A percentile compares a stretch with the other conserved stretches of the same genome.
Evolutionary conservation across 768 basidiomycete genomes (phyloP).

Genomic region (Lepiota venenata): DNA sequence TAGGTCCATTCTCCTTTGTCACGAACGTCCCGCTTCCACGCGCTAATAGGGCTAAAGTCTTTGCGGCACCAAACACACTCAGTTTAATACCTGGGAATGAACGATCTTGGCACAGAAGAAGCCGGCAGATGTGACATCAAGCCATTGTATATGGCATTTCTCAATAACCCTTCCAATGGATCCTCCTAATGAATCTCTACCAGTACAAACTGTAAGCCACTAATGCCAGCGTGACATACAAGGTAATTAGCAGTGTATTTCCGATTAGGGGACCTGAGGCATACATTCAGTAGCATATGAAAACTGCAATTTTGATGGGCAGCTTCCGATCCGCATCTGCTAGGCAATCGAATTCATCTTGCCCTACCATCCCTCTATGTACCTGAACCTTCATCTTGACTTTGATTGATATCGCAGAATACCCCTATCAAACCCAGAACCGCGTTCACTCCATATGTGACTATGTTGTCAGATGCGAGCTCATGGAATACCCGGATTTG

Average conservation of each 20-base stretch:
- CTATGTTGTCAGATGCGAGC: slow-evolving; percentile 52
- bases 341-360: slow-evolving; percentile 90
- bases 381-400: slow-evolving; percentile 46
- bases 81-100: too few relatives aligned
- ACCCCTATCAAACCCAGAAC: background rate
- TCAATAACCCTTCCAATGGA: too few relatives aligned
- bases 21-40: slow-evolving; percentile 81
- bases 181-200: slow-evolving; percentile 91
- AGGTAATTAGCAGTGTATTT: background rate
- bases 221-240: background rate
- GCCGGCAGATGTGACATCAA: slow-evolving; percentile 91
- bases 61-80: too few relatives aligned
- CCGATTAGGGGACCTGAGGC: slow-evolving; percentile 19
- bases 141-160: slow-evolving; percentile 96
- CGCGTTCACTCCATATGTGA: slow-evolving; percentile 4
- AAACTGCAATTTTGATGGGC: slow-evolving; percentile 85
- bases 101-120: slow-evolving; percentile 93
- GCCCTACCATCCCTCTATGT: slow-evolving; percentile 72
- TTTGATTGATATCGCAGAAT: slow-evolving; percentile 17
- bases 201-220: slow-evolving; percentile 82
- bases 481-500: slow-evolving; percentile 88
- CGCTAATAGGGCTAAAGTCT: too few relatives aligned
- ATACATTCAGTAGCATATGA: slow-evolving; percentile 84
- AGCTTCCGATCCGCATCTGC: slow-evolving; percentile 75
- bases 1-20: slow-evolving; percentile 83